Percentiles rank a stretch among this genome's conserved stretches.
These are phyloP conservation scores for Diaporthe amygdali DNA, from an alignment of 2,329 filamentous ascomycete species.

Conservation along the genomic window DNA sequence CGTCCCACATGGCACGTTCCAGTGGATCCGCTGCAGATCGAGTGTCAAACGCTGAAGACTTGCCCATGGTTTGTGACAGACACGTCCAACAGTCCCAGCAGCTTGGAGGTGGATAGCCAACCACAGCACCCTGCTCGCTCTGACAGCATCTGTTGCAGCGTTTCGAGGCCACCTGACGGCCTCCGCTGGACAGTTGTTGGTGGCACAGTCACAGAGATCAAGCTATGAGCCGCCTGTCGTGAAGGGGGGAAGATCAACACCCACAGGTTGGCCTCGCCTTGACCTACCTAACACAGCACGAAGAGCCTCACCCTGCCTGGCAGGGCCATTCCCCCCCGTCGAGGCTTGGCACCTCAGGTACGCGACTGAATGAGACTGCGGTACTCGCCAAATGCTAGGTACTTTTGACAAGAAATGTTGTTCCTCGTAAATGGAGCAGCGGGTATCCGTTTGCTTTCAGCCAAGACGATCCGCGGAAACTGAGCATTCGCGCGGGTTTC, in stretches of 20 bases:
- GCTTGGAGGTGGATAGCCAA: background rate
- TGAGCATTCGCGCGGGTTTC: background rate
- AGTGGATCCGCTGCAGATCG: background rate
- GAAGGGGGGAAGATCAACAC: background rate
- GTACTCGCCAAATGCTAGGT: slow-evolving; percentile 2
- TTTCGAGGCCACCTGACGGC: background rate
- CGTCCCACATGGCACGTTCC: slow-evolving; percentile 16
- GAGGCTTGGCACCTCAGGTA: background rate
- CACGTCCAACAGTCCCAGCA: background rate
- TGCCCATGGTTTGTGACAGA: background rate
- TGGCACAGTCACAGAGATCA: slow-evolving; percentile 19
- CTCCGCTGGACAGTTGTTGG: background rate
- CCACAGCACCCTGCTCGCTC: background rate
- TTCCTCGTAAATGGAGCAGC: background rate
- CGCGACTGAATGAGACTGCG: background rate
- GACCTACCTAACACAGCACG: slow-evolving; percentile 7
- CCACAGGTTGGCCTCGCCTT: background rate
- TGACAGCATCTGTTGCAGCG: background rate
- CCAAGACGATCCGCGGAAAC: background rate
- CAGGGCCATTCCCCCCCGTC: background rate
- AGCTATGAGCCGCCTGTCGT: background rate
- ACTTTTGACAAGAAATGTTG: background rate
- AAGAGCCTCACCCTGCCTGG: background rate
- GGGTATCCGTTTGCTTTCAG: background rate
- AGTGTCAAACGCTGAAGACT: slow-evolving; percentile 11